These are phyloP conservation scores for Hortiboletus campestris DNA, from an alignment of 768 basidiomycete species.

Conservation along the genomic window DNA sequence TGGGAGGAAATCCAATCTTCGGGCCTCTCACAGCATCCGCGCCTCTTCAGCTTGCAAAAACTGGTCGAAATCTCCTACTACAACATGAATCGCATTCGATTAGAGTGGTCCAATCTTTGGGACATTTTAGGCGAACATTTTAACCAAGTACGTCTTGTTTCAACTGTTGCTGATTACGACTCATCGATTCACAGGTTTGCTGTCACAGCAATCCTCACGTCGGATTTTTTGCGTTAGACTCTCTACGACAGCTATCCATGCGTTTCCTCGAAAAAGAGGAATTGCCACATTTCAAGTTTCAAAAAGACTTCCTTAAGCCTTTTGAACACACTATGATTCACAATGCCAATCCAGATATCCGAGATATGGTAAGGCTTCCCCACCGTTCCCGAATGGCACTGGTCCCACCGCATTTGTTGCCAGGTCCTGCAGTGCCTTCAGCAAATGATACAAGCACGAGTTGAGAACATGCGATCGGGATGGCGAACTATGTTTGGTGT, in stretches of 20 bases:
- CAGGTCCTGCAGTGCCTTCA: slow-evolving; percentile 96
- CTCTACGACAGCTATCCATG: slow-evolving; percentile 95
- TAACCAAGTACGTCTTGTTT: slow-evolving; percentile 68
- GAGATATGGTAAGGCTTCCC: slow-evolving; percentile 78
- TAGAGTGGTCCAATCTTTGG: slow-evolving; percentile 99
- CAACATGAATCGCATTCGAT: slow-evolving; percentile 96
- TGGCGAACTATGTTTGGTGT: slow-evolving; percentile 99
- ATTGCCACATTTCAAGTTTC: slow-evolving; percentile 96
- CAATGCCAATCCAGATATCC: slow-evolving; percentile 91
- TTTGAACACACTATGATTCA: slow-evolving; percentile 98
- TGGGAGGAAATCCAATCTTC: slow-evolving; percentile 99
- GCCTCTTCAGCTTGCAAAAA: slow-evolving; percentile 96
- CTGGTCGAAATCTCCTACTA: slow-evolving; percentile 99
- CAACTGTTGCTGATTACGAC: neutral
- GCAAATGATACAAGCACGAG: slow-evolving; percentile 97
- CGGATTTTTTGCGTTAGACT: slow-evolving; percentile 94
- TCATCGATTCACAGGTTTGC: slow-evolving; percentile 66
- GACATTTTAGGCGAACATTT: slow-evolving; percentile 98
- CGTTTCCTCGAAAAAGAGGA: slow-evolving; percentile 99
- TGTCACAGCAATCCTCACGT: slow-evolving; percentile 98
- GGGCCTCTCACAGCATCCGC: slow-evolving; percentile 88
- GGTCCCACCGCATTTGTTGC: neutral
- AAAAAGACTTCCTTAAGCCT: slow-evolving; percentile 97
- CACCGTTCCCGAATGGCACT: neutral
- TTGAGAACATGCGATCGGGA: slow-evolving; percentile 93